A percentile compares a stretch with the other conserved stretches of the same genome.
Conservation (phyloP, 208 protist species). For the Leishmania tarentolae region DNA sequence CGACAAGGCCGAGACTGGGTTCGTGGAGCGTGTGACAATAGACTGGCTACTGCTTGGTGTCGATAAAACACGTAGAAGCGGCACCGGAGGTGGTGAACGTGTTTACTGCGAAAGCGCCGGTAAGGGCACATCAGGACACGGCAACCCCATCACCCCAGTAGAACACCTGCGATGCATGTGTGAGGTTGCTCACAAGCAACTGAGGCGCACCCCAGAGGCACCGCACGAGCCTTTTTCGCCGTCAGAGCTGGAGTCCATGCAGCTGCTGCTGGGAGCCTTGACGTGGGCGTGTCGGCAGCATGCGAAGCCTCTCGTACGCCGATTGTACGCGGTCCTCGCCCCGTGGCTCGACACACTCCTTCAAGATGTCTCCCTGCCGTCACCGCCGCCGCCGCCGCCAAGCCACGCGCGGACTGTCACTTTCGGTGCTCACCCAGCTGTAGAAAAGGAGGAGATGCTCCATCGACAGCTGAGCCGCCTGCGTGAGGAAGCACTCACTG, state of each 20-base stretch:
- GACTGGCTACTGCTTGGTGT: slow-evolving; percentile 40
- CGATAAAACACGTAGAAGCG: not conserved
- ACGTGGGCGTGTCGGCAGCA: slow-evolving; percentile 60
- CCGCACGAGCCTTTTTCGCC: slow-evolving; percentile 4
- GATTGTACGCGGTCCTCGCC: slow-evolving; percentile 24
- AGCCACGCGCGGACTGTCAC: not conserved
- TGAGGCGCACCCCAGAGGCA: not conserved
- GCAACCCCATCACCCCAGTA: not conserved
- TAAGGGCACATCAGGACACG: not conserved
- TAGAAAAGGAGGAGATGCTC: not conserved
- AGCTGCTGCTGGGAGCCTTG: slow-evolving; percentile 52
- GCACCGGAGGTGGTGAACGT: not conserved
- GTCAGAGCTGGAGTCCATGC: slow-evolving; percentile 20
- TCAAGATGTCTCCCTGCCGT: not conserved
- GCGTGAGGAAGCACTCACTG: slow-evolving; percentile 18
- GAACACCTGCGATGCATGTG: not conserved
- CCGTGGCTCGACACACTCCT: slow-evolving; percentile 22
- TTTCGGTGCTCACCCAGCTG: not conserved
- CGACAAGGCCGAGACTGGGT: slow-evolving; percentile 53
- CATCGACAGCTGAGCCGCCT: slow-evolving; percentile 14
- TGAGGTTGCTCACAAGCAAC: not conserved
- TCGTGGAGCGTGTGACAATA: slow-evolving; percentile 50
- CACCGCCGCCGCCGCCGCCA: not conserved
- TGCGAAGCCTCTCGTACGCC: slow-evolving; percentile 40
- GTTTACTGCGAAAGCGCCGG: not conserved